A percentile compares a stretch with the other conserved stretches of the same genome.
These are phyloP conservation scores for Aureobasidium vineae DNA, from an alignment of 2,329 filamentous ascomycete genomes.

Conservation along the genomic window DNA sequence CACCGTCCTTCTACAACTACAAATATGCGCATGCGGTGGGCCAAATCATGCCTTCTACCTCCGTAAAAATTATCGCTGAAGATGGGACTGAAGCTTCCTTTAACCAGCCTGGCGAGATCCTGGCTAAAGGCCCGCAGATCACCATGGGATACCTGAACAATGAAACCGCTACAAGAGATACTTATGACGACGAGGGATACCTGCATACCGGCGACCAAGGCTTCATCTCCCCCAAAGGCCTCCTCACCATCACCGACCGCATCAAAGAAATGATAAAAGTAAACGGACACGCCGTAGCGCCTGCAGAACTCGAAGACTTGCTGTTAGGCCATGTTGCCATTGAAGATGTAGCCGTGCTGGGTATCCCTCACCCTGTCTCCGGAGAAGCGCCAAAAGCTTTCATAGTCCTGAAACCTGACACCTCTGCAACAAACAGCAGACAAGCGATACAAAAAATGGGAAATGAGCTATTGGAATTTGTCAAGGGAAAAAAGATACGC, in stretches of 20 bases:
- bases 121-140: slow-evolving; percentile 40
- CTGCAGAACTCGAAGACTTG: slow-evolving; percentile 62
- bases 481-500: slow-evolving; percentile 64
- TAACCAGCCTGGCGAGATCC: slow-evolving; percentile 53
- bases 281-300: slow-evolving; percentile 61
- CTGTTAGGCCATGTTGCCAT: slow-evolving; percentile 58
- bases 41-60: slow-evolving; percentile 57
- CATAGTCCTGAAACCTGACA: slow-evolving; percentile 48
- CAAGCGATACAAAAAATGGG: slow-evolving; percentile 36
- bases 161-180: slow-evolving; percentile 40
- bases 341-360: slow-evolving; percentile 58
- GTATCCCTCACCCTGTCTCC: slow-evolving; percentile 54
- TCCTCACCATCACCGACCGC: slow-evolving; percentile 59
- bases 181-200: slow-evolving; percentile 51
- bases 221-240: slow-evolving; percentile 54
- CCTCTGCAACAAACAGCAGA: slow-evolving; percentile 27
- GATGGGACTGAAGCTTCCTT: slow-evolving; percentile 55
- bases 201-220: slow-evolving; percentile 61
- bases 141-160: slow-evolving; percentile 42
- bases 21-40: slow-evolving; percentile 58
- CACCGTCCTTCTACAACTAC: slow-evolving; percentile 56
- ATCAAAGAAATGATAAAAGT: slow-evolving; percentile 70
- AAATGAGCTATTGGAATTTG: slow-evolving; percentile 57
- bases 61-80: slow-evolving; percentile 59
- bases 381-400: slow-evolving; percentile 60